Base-by-base conservation (phyloP, 441 rosid genomes). In the Euphorbia corollata region DNA sequence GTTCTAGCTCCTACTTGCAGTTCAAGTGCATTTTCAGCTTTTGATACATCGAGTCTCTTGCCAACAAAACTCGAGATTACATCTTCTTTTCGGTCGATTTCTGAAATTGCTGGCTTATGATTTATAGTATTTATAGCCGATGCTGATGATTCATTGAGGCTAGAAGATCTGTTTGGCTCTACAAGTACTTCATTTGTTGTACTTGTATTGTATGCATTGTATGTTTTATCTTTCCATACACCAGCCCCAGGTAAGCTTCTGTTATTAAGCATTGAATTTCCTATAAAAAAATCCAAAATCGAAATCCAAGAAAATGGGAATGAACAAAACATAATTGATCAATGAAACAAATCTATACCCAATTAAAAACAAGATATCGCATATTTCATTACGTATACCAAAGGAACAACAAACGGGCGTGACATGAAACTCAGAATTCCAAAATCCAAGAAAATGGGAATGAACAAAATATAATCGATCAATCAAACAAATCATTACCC, bases 51-150 rank as follows among this genome's bases (percentile, higher is more conserved):
- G 73, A 81, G 77, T 41, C 77, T 78, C 67, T 81, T 76, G 5
- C 85, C 90, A 65, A 84, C 71, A 53, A 83, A 53, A 59, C 72
- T 76, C 79, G 74, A 76, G 39, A 85, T 69, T 38, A 85, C 82
- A 53, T 85, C 89, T 65, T 82, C 88, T 70, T 79, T 57, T 36
- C 73, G 71, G 16, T 65, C 71, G 8, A 73, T 77, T 73, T 69
- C 74, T 4, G 77, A 75, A 70, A 78, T 65, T 22, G 85, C 80
- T 45, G 63, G 78, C 78, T 75, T 80, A 34, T 71, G 71, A 68
- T 78, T 80, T 20, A 56, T 75, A 5, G 72, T 62, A 15, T 74
- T 82, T 19, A 60, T 73, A 74, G 72, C 80, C 68, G 63, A 65
- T 48, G 71, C 69, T 36, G 85, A 80, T 67, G 85, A 80, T 67